Evolutionary conservation across 805 yeast species (phyloP).

Genomic region (Starmerella apis): DNA sequence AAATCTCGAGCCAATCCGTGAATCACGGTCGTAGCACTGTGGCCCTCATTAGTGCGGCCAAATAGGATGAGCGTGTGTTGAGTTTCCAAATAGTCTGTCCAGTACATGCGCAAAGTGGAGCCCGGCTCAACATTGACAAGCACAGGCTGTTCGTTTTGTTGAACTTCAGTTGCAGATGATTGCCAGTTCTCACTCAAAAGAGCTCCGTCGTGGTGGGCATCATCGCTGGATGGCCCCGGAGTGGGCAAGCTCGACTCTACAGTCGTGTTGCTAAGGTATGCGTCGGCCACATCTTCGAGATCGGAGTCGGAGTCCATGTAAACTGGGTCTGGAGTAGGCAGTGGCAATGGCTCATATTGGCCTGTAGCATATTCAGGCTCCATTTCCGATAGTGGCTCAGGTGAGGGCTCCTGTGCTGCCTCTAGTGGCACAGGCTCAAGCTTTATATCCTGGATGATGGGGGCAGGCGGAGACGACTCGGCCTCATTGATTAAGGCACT

Average conservation of each 20-base stretch:
- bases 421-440: background rate
- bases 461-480: background rate
- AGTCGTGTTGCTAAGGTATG: background rate
- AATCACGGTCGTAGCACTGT: conserved; percentile 60
- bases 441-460: background rate
- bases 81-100: conserved; percentile 82
- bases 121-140: background rate
- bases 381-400: background rate
- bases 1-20: conserved; percentile 60
- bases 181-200: conserved; percentile 2
- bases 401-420: no score
- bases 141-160: conserved; percentile 8
- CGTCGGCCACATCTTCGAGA: conserved; percentile 3
- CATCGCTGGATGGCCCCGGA: conserved; percentile 44
- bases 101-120: conserved; percentile 52
- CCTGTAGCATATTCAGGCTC: background rate
- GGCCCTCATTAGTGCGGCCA: conserved; percentile 61
- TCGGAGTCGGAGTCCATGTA: conserved; percentile 9
- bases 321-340: background rate
- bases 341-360: conserved; percentile 1
- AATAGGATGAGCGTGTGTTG: conserved; percentile 59
- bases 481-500: background rate
- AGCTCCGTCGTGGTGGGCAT: conserved; percentile 51
- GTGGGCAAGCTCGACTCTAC: conserved; percentile 7
- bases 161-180: conserved; percentile 1